Conservation (phyloP, 805 yeast species). For the Hanseniaspora mollemarum region DNA sequence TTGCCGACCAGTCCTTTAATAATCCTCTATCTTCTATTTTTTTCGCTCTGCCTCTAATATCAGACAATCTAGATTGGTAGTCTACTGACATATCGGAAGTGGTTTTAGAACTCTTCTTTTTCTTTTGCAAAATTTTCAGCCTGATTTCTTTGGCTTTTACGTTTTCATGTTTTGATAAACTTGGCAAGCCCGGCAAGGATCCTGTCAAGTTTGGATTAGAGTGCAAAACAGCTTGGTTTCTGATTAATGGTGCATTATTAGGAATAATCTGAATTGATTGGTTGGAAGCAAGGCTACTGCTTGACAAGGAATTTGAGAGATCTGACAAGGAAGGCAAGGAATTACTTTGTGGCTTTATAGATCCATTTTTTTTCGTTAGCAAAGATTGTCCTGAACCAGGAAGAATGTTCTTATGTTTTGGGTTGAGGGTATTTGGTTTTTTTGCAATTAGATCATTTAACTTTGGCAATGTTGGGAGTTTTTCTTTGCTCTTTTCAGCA, state of each 20-base stretch:
- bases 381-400: constrained; percentile 3
- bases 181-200: constrained; percentile 9
- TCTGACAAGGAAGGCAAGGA: not conserved
- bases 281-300: not conserved
- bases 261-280: not conserved
- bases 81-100: not conserved
- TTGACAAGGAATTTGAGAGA: not conserved
- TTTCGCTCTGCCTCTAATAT: constrained; percentile 4
- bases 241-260: not conserved
- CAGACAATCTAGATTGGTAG: constrained; percentile 9
- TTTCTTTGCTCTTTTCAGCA: constrained; percentile 13
- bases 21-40: constrained; percentile 11
- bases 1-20: constrained; percentile 9
- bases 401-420: not conserved
- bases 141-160: constrained; percentile 1
- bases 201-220: not conserved
- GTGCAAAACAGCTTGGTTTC: not conserved
- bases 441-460: constrained; percentile 6
- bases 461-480: not conserved
- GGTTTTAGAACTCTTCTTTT: not conserved
- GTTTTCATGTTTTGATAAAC: not conserved
- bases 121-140: constrained; percentile 8
- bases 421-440: not conserved
- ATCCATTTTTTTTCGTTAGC: not conserved
- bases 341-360: not conserved